phyloP scores from a whole-genome alignment of 2,329 filamentous ascomycete genomes.

The Aureobasidium sp. region DNA sequence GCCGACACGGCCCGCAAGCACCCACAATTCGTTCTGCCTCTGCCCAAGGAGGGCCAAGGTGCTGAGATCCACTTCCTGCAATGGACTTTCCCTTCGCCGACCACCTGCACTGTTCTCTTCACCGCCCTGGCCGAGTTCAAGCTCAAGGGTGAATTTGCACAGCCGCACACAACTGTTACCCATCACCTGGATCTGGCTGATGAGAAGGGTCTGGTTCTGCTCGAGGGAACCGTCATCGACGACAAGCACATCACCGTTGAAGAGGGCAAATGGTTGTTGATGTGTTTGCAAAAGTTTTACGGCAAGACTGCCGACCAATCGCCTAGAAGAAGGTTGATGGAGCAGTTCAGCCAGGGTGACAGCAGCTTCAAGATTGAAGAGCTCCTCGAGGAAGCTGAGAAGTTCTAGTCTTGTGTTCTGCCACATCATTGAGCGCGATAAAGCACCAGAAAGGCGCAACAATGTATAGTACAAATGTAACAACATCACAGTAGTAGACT shows the following conservation, averaged over 20 bases:
- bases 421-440: too few species aligned
- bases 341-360: slow-evolving; percentile 77
- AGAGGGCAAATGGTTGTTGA: slow-evolving; percentile 81
- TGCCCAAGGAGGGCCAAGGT: slow-evolving; percentile 60
- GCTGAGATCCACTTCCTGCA: slow-evolving; percentile 95
- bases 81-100: slow-evolving; percentile 77
- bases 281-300: slow-evolving; percentile 95
- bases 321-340: slow-evolving; percentile 62
- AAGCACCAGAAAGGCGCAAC: background rate
- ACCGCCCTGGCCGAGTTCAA: slow-evolving; percentile 93
- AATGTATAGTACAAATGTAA: slow-evolving; percentile 11
- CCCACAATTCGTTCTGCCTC: slow-evolving; percentile 85
- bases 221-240: slow-evolving; percentile 74
- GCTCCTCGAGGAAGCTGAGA: slow-evolving; percentile 84
- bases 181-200: slow-evolving; percentile 76
- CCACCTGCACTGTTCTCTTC: slow-evolving; percentile 64
- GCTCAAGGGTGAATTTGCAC: slow-evolving; percentile 76
- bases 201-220: slow-evolving; percentile 71
- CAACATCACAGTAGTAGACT: background rate
- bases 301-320: slow-evolving; percentile 51
- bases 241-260: slow-evolving; percentile 68
- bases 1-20: slow-evolving; percentile 62
- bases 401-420: too few species aligned
- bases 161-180: slow-evolving; percentile 88
- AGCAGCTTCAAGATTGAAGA: slow-evolving; percentile 72